Percentiles rank a stretch among this genome's conserved stretches.
Conservation (phyloP, 2,329 filamentous ascomycete genomes). For the Madurella mycetomatis region DNA sequence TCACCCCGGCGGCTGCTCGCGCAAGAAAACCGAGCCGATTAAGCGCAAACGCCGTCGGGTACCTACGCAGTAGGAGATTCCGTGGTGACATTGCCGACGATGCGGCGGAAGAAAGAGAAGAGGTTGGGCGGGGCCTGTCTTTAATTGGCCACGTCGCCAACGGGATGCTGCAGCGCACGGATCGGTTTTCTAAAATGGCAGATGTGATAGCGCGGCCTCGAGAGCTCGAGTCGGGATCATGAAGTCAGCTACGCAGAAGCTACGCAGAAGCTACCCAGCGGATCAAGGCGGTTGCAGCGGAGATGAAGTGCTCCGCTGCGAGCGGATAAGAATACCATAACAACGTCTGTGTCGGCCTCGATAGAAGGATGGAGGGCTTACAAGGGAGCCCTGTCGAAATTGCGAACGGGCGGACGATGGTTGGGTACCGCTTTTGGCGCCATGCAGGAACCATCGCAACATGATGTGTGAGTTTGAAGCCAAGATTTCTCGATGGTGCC, state of each 20-base stretch:
- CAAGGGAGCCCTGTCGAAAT: background rate
- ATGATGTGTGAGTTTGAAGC: constrained; percentile 8
- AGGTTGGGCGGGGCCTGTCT: background rate
- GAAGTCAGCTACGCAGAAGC: too few species aligned
- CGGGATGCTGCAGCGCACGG: constrained; percentile 14
- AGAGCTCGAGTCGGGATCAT: background rate
- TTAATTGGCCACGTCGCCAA: background rate
- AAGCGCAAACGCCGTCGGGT: constrained; percentile 5
- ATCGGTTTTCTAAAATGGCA: background rate
- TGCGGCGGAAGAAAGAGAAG: background rate
- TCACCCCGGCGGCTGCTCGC: constrained; percentile 6
- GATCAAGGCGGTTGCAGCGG: constrained; percentile 4
- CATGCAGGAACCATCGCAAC: constrained; percentile 14
- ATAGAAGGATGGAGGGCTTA: background rate
- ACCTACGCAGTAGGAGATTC: background rate
- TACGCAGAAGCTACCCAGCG: too few species aligned
- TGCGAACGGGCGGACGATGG: constrained; percentile 7
- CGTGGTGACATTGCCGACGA: background rate
- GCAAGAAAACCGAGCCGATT: background rate
- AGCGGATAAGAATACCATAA: background rate
- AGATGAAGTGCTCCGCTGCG: constrained; percentile 3
- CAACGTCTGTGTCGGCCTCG: background rate
- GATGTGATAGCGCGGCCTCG: background rate
- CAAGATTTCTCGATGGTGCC: background rate
- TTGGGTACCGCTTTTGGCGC: constrained; percentile 11